A percentile compares a stretch with the other conserved stretches of the same genome.
Conservation (phyloP, 2,329 filamentous ascomycete genomes). For the Aspergillus tubingensis region DNA sequence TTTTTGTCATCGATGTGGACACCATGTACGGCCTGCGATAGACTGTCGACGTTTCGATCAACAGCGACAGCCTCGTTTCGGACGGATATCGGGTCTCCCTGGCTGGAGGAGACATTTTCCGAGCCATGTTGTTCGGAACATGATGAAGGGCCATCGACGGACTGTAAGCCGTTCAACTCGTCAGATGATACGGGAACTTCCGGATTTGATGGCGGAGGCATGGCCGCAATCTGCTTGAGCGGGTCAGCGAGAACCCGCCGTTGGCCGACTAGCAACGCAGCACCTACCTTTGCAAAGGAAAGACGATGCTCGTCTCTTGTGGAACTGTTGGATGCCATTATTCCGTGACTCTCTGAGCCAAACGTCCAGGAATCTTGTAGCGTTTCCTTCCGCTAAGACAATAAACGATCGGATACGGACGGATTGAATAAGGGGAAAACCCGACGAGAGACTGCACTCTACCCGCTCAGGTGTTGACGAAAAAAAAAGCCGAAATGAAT, state of each 20-base stretch:
- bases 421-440: slow-evolving; percentile 21
- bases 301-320: slow-evolving; percentile 44
- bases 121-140: slow-evolving; percentile 24
- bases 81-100: slow-evolving; percentile 21
- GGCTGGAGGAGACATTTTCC: slow-evolving; percentile 19
- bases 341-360: slow-evolving; percentile 17
- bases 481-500: slow-evolving; percentile 31
- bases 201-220: slow-evolving; percentile 37
- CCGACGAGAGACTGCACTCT: slow-evolving; percentile 26
- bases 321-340: slow-evolving; percentile 37
- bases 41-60: slow-evolving; percentile 31
- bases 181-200: slow-evolving; percentile 28
- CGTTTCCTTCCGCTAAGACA: slow-evolving; percentile 10
- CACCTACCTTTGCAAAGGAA: slow-evolving; percentile 74
- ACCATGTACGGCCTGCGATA: slow-evolving; percentile 37
- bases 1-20: slow-evolving; percentile 35
- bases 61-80: slow-evolving; percentile 19
- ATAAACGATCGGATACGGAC: slow-evolving; percentile 21
- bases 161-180: slow-evolving; percentile 29
- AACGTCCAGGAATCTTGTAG: slow-evolving; percentile 8
- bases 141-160: slow-evolving; percentile 19
- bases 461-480: slow-evolving; percentile 25
- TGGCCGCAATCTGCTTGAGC: slow-evolving; percentile 45
- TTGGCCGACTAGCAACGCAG: background rate
- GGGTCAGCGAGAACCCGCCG: background rate